Evolutionary conservation across 352 stramenopile species (phyloP).

Genomic region (Pythium monospermum): DNA sequence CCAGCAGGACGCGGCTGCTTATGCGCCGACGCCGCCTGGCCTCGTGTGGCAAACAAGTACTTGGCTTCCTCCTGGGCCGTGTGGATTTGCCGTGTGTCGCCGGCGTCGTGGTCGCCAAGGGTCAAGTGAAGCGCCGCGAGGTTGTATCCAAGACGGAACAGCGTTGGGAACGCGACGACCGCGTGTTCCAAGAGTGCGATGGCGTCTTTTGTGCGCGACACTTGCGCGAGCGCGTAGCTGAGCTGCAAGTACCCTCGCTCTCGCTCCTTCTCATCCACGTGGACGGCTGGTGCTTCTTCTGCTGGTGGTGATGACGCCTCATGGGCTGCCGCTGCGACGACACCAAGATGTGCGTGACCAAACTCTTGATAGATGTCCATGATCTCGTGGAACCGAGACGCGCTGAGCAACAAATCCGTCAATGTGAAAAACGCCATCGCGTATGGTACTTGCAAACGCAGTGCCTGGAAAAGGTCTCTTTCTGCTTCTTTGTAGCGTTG

Average conservation of each 20-base stretch:
- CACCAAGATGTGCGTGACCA: slow-evolving; percentile 13
- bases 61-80: slow-evolving; percentile 33
- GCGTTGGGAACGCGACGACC: slow-evolving; percentile 16
- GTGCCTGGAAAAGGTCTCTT: slow-evolving; percentile 5
- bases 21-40: slow-evolving; percentile 15
- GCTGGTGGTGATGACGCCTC: no score
- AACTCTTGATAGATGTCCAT: slow-evolving; percentile 24
- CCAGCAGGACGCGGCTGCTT: slow-evolving; percentile 28
- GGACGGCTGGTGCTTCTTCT: no score
- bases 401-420: slow-evolving; percentile 17
- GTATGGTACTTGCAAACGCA: slow-evolving; percentile 21
- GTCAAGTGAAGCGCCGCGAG: slow-evolving; percentile 36
- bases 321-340: background rate
- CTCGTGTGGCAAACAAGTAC: slow-evolving; percentile 23
- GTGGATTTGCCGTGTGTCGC: slow-evolving; percentile 28
- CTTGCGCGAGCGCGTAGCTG: slow-evolving; percentile 33
- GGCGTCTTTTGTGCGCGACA: slow-evolving; percentile 21
- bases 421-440: slow-evolving; percentile 24
- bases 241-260: slow-evolving; percentile 34
- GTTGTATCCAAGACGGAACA: slow-evolving; percentile 50
- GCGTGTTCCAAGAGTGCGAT: slow-evolving; percentile 30
- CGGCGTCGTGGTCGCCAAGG: slow-evolving; percentile 21
- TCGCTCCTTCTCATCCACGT: slow-evolving; percentile 22
- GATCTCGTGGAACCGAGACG: background rate
- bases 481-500: slow-evolving; percentile 1